Percentiles rank a stretch among this genome's conserved stretches.
These are phyloP conservation scores for Ceratocystiopsis minuta DNA, from an alignment of 2,329 filamentous ascomycete genomes.

Conservation along the genomic window DNA sequence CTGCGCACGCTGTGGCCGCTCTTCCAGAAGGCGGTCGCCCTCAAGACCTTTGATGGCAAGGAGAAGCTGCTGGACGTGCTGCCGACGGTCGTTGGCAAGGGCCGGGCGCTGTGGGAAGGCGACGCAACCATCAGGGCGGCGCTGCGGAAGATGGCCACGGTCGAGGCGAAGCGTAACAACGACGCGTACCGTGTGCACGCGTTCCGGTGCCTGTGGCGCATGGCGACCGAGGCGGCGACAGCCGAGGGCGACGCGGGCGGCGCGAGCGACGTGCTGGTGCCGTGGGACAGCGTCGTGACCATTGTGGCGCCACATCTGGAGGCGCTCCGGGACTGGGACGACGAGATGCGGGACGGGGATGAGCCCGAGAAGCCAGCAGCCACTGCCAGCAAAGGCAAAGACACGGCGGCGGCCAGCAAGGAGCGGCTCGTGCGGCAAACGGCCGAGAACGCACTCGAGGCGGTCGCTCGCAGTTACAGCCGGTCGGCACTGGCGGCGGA, in stretches of 20 bases:
- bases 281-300: conserved; percentile 47
- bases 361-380: conserved; percentile 1
- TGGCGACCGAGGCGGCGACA: conserved; percentile 32
- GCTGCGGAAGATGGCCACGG: conserved; percentile 62
- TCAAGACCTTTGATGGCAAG: conserved; percentile 90
- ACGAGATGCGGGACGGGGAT: conserved; percentile 25
- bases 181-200: conserved; percentile 64
- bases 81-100: conserved; percentile 55
- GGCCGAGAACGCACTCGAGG: conserved; percentile 31
- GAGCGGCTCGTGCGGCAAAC: conserved; percentile 26
- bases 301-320: conserved; percentile 48
- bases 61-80: conserved; percentile 68
- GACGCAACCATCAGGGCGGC: conserved; percentile 37
- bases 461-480: conserved; percentile 31
- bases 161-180: conserved; percentile 87
- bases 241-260: no score
- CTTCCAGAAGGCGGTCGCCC: conserved; percentile 60
- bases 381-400: not conserved
- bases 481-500: conserved; percentile 19
- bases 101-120: conserved; percentile 35
- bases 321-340: conserved; percentile 36
- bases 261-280: conserved; percentile 48
- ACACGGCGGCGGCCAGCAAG: conserved; percentile 10
- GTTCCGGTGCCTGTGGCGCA: conserved; percentile 52
- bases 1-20: conserved; percentile 60